A percentile compares a stretch with the other conserved stretches of the same genome.
phyloP scores from a whole-genome alignment of 139 green algal genomes.

The Monoraphidium neglectum region DNA sequence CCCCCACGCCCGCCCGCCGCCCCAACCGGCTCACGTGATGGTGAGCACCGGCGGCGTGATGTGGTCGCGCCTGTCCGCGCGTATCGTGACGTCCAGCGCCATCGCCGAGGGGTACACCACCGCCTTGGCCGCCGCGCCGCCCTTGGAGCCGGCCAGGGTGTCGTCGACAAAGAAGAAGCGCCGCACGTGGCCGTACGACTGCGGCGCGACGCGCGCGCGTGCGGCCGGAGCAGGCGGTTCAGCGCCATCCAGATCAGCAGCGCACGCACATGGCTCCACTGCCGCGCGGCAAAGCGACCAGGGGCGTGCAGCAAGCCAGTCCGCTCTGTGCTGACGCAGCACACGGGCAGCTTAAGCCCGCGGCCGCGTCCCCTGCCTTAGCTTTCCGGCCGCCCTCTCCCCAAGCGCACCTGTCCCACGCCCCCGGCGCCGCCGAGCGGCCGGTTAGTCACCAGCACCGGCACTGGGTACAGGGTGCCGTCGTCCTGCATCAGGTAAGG shows the following conservation, averaged over 20 bases:
- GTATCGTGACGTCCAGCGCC: conserved; percentile 34
- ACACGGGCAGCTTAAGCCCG: too few species aligned
- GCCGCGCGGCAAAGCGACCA: too few species aligned
- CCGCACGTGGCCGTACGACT: conserved; percentile 33
- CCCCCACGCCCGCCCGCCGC: background rate
- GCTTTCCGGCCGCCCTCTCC: too few species aligned
- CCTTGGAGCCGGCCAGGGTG: conserved; percentile 7
- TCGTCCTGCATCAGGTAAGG: conserved; percentile 24
- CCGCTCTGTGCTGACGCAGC: too few species aligned
- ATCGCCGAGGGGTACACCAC: conserved; percentile 18
- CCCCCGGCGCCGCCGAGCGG: background rate
- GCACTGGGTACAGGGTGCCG: conserved; percentile 50
- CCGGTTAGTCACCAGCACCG: conserved; percentile 48
- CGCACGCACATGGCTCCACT: too few species aligned
- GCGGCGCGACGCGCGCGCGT: too few species aligned
- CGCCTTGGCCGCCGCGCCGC: background rate
- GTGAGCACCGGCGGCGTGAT: conserved; percentile 50
- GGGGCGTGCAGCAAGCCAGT: too few species aligned
- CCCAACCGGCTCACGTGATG: conserved; percentile 37
- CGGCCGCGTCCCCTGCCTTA: too few species aligned
- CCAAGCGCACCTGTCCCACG: too few species aligned
- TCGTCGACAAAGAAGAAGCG: conserved; percentile 59
- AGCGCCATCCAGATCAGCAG: too few species aligned
- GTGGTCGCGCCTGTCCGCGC: conserved; percentile 20
- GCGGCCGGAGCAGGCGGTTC: too few species aligned